These are phyloP conservation scores for Ascoidea rubescens DNA, from an alignment of 805 yeast genomes.

Conservation along the genomic window DNA sequence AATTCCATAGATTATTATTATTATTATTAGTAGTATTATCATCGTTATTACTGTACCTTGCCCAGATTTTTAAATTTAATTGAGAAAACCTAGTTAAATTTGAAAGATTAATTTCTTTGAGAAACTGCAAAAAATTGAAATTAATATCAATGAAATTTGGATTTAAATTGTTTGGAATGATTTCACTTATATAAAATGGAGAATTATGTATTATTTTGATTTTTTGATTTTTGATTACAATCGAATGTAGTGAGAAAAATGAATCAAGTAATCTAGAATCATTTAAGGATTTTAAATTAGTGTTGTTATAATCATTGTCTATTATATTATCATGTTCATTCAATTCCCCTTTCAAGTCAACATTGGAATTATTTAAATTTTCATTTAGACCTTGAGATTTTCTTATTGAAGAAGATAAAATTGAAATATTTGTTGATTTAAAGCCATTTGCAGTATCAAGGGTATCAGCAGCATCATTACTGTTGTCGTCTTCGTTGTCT, in stretches of 20 bases:
- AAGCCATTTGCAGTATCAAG: too few relatives aligned
- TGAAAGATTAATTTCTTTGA: neutral
- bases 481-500: neutral
- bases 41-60: neutral
- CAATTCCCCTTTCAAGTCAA: neutral
- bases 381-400: neutral
- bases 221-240: neutral
- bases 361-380: neutral
- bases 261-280: neutral
- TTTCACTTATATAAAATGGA: slow-evolving; percentile 10
- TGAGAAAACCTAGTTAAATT: neutral
- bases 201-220: neutral
- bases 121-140: neutral
- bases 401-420: neutral
- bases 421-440: too few relatives aligned
- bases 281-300: too few relatives aligned
- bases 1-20: neutral
- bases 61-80: slow-evolving; percentile 5
- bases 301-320: neutral
- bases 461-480: too few relatives aligned
- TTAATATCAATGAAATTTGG: slow-evolving; percentile 8
- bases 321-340: neutral
- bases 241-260: neutral
- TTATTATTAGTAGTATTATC: neutral
- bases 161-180: neutral